Evolutionary conservation across 371 early-diverging fungal species (phyloP).

Genomic region (Lichtheimia hyalospora): DNA sequence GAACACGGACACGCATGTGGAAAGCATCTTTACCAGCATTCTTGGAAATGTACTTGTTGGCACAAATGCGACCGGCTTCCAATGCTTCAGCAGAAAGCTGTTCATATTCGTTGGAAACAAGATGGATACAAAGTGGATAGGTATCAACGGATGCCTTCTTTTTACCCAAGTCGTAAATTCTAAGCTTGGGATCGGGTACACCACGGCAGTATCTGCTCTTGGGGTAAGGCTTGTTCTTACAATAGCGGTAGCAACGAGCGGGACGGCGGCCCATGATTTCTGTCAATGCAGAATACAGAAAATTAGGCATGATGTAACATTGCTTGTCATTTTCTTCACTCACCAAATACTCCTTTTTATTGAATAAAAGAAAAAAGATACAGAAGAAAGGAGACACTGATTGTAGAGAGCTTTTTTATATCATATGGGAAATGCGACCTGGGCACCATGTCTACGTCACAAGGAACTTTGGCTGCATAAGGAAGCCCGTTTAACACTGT

Average conservation of each 20-base stretch:
- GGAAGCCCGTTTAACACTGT: too few relatives aligned
- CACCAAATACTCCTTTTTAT: too few relatives aligned
- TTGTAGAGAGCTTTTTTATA: too few relatives aligned
- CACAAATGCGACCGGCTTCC: conserved; percentile 99
- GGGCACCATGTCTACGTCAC: too few relatives aligned
- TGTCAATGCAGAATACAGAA: too few relatives aligned
- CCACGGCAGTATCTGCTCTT: conserved; percentile 99
- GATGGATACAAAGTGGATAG: conserved; percentile 96
- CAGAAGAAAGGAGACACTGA: too few relatives aligned
- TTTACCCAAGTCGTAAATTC: conserved; percentile 98
- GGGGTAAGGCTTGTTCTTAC: conserved; percentile 99
- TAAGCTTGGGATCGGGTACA: conserved; percentile 99
- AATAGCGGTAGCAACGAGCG: conserved; percentile 99
- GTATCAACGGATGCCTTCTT: conserved; percentile 99
- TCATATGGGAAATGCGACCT: too few relatives aligned
- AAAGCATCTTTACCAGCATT: conserved; percentile 99
- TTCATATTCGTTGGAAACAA: conserved; percentile 98
- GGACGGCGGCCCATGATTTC: conserved; percentile 96
- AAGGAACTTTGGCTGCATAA: too few relatives aligned
- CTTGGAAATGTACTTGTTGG: conserved; percentile 99
- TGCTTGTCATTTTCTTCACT: too few relatives aligned
- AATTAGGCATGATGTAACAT: too few relatives aligned
- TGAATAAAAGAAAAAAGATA: too few relatives aligned
- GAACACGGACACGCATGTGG: conserved; percentile 99
- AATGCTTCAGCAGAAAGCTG: conserved; percentile 99